Evolutionary conservation across 2,329 filamentous ascomycete genomes (phyloP).

Genomic region (Fusarium phyllophilum): DNA sequence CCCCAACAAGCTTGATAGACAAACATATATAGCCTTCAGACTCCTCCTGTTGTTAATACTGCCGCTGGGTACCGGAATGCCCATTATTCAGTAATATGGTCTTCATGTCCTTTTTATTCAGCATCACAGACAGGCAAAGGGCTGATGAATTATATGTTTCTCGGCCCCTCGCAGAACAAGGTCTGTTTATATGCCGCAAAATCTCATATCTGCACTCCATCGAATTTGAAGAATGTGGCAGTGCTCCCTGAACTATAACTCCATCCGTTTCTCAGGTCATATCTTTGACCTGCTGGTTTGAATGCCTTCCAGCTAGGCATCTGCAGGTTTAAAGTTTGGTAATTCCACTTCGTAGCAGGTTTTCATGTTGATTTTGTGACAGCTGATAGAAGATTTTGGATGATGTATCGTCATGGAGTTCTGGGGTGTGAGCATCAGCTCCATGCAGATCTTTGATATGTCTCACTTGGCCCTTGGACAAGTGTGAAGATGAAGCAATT

Average conservation of each 20-base stretch:
- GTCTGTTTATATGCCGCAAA: background rate
- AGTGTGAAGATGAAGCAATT: background rate
- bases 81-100: background rate
- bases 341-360: background rate
- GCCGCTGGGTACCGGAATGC: fast-evolving
- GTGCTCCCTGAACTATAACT: background rate
- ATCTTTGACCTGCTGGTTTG: no score
- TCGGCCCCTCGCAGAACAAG: background rate
- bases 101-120: background rate
- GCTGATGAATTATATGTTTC: no score
- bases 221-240: fast-evolving
- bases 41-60: background rate
- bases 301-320: no score
- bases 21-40: no score
- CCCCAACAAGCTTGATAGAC: background rate
- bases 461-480: background rate
- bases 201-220: background rate
- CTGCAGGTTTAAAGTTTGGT: background rate
- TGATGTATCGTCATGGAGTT: no score
- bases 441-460: no score
- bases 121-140: fast-evolving
- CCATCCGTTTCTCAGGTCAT: background rate
- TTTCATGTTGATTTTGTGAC: background rate
- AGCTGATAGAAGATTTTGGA: background rate
- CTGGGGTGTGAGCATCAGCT: background rate